Evolutionary conservation across 176 grass and related monocot genomes (phyloP).

Genomic region (Cenchrus fungigraminus): DNA sequence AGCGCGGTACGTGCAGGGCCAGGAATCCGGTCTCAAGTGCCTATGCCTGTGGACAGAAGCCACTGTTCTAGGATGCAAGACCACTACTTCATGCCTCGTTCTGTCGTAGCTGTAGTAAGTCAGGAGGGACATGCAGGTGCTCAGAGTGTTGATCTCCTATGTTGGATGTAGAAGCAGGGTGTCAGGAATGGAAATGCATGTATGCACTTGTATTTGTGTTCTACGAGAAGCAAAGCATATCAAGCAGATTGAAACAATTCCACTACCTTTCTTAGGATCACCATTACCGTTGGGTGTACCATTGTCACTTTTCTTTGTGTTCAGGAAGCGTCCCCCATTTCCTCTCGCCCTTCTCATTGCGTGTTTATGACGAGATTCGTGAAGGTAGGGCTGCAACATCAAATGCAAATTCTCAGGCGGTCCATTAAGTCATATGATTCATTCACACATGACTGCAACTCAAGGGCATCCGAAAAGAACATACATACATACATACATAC

Average conservation of each 20-base stretch:
- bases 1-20: not conserved
- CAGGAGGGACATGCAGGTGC: slow-evolving; percentile 30
- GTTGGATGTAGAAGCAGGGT: not conserved
- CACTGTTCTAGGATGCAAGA: slow-evolving; percentile 46
- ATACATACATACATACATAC: too few species aligned
- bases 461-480: not conserved
- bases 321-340: slow-evolving; percentile 76
- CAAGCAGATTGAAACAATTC: not conserved
- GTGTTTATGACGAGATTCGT: slow-evolving; percentile 84
- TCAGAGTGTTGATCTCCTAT: slow-evolving; percentile 39
- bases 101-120: slow-evolving; percentile 53
- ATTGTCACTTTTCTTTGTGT: slow-evolving; percentile 70
- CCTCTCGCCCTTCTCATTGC: slow-evolving; percentile 83
- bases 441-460: not conserved
- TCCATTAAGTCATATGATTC: not conserved
- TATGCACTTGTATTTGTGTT: slow-evolving; percentile 12
- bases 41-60: slow-evolving; percentile 40
- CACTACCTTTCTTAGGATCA: slow-evolving; percentile 46
- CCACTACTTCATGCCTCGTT: slow-evolving; percentile 36
- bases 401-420: slow-evolving; percentile 19
- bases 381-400: slow-evolving; percentile 72
- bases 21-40: slow-evolving; percentile 20
- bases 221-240: not conserved
- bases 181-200: slow-evolving; percentile 17
- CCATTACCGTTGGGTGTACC: slow-evolving; percentile 31